Percentiles rank a stretch among this genome's conserved stretches.
phyloP scores from a whole-genome alignment of 2,329 filamentous ascomycete genomes.

The Penicillium sclerotiorum region DNA sequence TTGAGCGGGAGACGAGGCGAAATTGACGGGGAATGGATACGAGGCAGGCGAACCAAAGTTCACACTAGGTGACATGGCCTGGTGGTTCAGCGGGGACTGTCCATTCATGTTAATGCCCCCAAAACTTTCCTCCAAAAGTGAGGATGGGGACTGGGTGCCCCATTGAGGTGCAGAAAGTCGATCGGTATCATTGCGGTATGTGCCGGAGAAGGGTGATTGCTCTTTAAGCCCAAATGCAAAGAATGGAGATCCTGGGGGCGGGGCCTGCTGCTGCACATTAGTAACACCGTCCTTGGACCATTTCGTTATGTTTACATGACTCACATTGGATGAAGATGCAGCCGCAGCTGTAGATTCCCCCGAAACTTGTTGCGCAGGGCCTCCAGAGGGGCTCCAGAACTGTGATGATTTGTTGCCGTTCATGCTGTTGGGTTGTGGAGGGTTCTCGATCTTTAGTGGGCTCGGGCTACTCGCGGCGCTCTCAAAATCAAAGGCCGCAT shows the following conservation, averaged over 20 bases:
- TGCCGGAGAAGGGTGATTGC: slow-evolving; percentile 39
- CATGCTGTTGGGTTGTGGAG: slow-evolving; percentile 25
- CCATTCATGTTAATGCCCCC: slow-evolving; percentile 50
- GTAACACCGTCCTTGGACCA: not conserved
- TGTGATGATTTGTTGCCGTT: slow-evolving; percentile 30
- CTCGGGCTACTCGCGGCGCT: slow-evolving; percentile 52
- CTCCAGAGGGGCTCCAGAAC: slow-evolving; percentile 29
- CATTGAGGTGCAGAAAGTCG: slow-evolving; percentile 41
- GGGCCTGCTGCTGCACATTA: slow-evolving; percentile 22
- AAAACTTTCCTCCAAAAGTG: slow-evolving; percentile 48
- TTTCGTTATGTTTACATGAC: slow-evolving; percentile 11
- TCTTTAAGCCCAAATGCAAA: slow-evolving; percentile 40
- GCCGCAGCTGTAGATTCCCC: slow-evolving; percentile 10
- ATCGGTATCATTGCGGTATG: slow-evolving; percentile 32
- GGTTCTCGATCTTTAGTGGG: slow-evolving; percentile 37
- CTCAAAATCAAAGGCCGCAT: slow-evolving; percentile 53
- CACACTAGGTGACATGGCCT: slow-evolving; percentile 40
- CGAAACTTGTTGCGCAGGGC: slow-evolving; percentile 14
- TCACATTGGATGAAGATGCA: slow-evolving; percentile 32
- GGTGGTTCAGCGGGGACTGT: slow-evolving; percentile 43
- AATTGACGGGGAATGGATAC: slow-evolving; percentile 2
- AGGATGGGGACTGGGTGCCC: slow-evolving; percentile 47
- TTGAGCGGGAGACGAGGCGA: slow-evolving; percentile 25
- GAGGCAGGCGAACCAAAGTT: slow-evolving; percentile 30
- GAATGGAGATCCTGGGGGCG: slow-evolving; percentile 32